Evolutionary conservation across 495 filamentous ascomycete genomes (phyloP).

Genomic region (Lentithecium fluviatile): DNA sequence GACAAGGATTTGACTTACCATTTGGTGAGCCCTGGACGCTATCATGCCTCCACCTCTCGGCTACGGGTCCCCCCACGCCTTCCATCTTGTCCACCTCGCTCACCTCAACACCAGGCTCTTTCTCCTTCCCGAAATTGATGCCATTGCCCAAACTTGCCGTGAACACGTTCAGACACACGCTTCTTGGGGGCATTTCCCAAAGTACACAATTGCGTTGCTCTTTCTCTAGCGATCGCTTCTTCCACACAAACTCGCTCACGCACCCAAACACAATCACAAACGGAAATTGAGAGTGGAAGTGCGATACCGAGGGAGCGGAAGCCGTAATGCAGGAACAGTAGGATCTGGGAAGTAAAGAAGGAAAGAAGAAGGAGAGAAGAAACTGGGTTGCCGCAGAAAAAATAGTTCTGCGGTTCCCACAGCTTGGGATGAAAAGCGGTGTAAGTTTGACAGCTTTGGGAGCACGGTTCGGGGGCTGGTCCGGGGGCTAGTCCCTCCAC

Average conservation of each 20-base stretch:
- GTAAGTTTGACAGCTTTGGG: constrained; percentile 29
- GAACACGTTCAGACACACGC: constrained; percentile 25
- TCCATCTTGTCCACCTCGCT: constrained; percentile 7
- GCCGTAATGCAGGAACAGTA: not conserved
- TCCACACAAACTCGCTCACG: not conserved
- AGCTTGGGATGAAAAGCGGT: constrained; percentile 25
- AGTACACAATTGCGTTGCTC: not conserved
- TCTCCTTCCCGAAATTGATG: not conserved
- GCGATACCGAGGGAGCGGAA: not conserved
- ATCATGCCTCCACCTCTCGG: not conserved
- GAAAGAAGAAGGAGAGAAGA: not conserved
- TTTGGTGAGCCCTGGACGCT: not conserved
- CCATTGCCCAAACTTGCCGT: not conserved
- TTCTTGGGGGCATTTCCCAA: constrained; percentile 18
- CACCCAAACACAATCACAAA: not conserved
- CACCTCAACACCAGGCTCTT: constrained; percentile 1
- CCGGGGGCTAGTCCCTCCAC: constrained; percentile 3
- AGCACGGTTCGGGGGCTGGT: constrained; percentile 18
- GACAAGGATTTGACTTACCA: not conserved
- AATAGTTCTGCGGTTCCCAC: not conserved
- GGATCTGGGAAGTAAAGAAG: constrained; percentile 1
- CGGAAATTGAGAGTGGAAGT: not conserved
- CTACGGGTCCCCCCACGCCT: not conserved
- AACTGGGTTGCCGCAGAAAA: not conserved
- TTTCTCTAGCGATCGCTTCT: not conserved